Conservation (phyloP, 2,329 filamentous ascomycete species). For the Claviceps cyperi region DNA sequence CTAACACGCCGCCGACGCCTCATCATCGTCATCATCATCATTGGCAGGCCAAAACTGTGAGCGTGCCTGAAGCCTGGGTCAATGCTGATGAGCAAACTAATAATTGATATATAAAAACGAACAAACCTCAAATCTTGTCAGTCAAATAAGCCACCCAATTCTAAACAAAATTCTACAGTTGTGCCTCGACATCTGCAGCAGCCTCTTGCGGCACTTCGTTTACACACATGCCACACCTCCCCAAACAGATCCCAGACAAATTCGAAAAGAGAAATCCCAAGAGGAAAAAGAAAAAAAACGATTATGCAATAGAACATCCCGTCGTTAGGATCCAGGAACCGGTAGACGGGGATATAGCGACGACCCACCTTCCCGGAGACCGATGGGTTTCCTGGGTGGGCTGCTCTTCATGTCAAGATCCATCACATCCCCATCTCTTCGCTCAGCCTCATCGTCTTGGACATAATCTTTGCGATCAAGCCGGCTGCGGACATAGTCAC, state of each 20-base stretch:
- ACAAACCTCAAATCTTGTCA: too few species aligned
- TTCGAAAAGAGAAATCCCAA: too few species aligned
- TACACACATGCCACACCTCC: background rate
- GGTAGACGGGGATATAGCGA: conserved; percentile 27
- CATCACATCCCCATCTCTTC: conserved; percentile 19
- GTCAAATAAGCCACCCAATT: too few species aligned
- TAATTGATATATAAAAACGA: too few species aligned
- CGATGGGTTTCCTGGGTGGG: conserved; percentile 12
- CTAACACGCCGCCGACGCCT: background rate
- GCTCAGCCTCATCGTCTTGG: conserved; percentile 13
- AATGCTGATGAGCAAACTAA: background rate
- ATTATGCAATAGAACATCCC: too few species aligned
- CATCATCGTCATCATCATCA: background rate
- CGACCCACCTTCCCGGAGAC: conserved; percentile 17
- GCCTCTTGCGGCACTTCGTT: background rate
- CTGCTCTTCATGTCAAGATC: conserved; percentile 23
- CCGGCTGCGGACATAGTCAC: conserved; percentile 41
- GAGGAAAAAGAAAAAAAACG: too few species aligned
- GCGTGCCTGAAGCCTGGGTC: background rate
- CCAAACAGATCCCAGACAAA: too few species aligned
- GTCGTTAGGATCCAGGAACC: conserved; percentile 12
- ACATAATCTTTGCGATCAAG: conserved; percentile 43
- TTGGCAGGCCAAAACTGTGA: background rate
- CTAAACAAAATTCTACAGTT: background rate
- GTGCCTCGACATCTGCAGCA: background rate